Evolutionary conservation across 805 yeast species (phyloP).

Genomic region (Nakazawaea wickerhamii): DNA sequence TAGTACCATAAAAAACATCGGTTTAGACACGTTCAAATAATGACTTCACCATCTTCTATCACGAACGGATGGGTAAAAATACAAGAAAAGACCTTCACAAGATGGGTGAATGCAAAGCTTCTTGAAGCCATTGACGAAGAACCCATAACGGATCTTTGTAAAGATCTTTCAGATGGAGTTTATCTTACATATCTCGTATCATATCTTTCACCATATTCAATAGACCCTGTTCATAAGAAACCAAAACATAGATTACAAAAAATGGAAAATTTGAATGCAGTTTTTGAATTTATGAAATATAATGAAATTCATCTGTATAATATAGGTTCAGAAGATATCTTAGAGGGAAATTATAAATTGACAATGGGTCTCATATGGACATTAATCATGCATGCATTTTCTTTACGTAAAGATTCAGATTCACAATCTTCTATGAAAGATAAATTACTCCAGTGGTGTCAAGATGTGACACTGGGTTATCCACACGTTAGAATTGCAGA

Average conservation of each 20-base stretch:
- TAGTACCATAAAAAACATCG: not conserved
- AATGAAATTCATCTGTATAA: conserved; percentile 33
- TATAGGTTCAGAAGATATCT: conserved; percentile 45
- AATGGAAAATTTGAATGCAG: conserved; percentile 40
- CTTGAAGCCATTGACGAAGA: conserved; percentile 16
- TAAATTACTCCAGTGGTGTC: conserved; percentile 49
- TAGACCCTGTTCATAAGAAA: conserved; percentile 25
- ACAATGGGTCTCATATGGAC: conserved; percentile 47
- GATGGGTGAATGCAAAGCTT: conserved; percentile 42
- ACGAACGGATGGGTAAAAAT: conserved; percentile 33
- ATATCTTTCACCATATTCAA: conserved; percentile 21
- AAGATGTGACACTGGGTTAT: conserved; percentile 34
- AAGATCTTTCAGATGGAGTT: conserved; percentile 37
- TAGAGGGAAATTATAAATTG: conserved; percentile 42
- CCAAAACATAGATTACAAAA: conserved; percentile 41
- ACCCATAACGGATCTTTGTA: conserved; percentile 22
- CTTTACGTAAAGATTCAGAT: conserved; percentile 13
- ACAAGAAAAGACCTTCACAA: conserved; percentile 43
- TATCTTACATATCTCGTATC: conserved; percentile 32
- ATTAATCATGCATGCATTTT: conserved; percentile 36
- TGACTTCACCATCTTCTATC: not conserved
- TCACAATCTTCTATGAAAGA: conserved; percentile 26
- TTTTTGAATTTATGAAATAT: conserved; percentile 35
- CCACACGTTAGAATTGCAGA: conserved; percentile 35
- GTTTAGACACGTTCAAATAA: not conserved